phyloP scores from a whole-genome alignment of 2,329 filamentous ascomycete genomes.

The Meredithiella fracta region DNA sequence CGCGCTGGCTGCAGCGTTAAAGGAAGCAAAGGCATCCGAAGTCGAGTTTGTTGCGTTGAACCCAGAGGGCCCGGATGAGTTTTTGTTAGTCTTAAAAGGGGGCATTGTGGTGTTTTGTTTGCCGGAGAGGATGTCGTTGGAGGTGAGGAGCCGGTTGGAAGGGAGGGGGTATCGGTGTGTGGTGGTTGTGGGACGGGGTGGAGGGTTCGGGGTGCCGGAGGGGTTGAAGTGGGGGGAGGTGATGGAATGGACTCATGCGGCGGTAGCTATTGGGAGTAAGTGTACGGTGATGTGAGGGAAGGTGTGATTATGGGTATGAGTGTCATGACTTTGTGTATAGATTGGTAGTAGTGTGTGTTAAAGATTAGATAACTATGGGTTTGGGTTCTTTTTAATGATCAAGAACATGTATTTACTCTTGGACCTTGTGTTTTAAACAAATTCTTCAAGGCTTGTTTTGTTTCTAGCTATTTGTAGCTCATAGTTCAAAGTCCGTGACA shows the following conservation, averaged over 20 bases:
- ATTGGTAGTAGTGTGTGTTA: neutral
- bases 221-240: conserved; percentile 11
- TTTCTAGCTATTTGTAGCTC: neutral
- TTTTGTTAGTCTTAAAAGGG: conserved; percentile 7
- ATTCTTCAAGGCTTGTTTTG: neutral
- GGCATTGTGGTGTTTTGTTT: conserved; percentile 10
- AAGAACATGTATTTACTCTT: neutral
- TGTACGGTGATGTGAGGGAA: conserved; percentile 10
- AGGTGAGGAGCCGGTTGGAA: conserved; percentile 8
- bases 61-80: conserved; percentile 10
- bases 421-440: neutral
- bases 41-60: conserved; percentile 13
- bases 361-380: neutral
- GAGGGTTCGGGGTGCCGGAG: conserved; percentile 9
- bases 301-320: neutral
- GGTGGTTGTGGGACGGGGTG: conserved; percentile 7
- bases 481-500: neutral
- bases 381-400: neutral
- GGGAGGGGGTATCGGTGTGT: conserved; percentile 6
- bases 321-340: neutral
- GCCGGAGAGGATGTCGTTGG: conserved; percentile 9
- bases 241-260: conserved; percentile 13
- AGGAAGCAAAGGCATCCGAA: conserved; percentile 3
- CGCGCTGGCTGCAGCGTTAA: conserved; percentile 8
- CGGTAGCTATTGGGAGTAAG: conserved; percentile 11